phyloP scores from a whole-genome alignment of 805 yeast genomes.

The Tetrapisispora pingtungensis region DNA sequence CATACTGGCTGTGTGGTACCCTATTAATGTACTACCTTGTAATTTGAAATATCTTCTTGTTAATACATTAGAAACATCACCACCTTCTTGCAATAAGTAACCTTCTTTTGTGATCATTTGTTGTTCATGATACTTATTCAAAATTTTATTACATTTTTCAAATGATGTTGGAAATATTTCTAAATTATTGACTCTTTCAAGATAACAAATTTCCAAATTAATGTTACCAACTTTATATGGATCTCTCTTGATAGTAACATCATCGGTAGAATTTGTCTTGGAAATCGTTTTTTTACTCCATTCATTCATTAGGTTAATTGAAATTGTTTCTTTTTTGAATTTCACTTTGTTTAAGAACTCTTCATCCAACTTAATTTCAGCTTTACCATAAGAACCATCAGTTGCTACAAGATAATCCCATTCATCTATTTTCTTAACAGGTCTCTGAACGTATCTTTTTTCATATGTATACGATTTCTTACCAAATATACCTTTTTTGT shows the following conservation, averaged over 20 bases:
- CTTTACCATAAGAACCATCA: conserved; percentile 85
- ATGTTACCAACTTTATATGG: conserved; percentile 52
- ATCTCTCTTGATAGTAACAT: conserved; percentile 14
- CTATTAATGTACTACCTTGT: conserved; percentile 61
- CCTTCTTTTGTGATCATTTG: conserved; percentile 44
- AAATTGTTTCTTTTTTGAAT: conserved; percentile 7
- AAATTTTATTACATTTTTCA: conserved; percentile 38
- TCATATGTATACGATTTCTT: conserved; percentile 31
- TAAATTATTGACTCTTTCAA: conserved; percentile 49
- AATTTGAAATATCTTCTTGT: conserved; percentile 59
- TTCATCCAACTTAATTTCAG: conserved; percentile 40
- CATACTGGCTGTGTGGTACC: conserved; percentile 60
- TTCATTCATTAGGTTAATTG: conserved; percentile 43
- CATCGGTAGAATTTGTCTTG: too few relatives aligned
- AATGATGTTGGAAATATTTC: conserved; percentile 68
- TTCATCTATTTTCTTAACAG: conserved; percentile 37
- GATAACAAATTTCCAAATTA: conserved; percentile 55
- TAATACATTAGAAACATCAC: conserved; percentile 63
- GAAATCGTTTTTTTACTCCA: conserved; percentile 52
- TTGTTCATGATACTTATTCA: conserved; percentile 31
- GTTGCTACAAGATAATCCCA: conserved; percentile 60
- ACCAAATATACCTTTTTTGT: conserved; percentile 21
- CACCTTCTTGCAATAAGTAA: conserved; percentile 78
- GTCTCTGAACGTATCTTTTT: conserved; percentile 40
- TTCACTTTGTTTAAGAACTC: conserved; percentile 9